phyloP scores from a whole-genome alignment of 129 eudicot species.

The Erigeron canadensis region DNA sequence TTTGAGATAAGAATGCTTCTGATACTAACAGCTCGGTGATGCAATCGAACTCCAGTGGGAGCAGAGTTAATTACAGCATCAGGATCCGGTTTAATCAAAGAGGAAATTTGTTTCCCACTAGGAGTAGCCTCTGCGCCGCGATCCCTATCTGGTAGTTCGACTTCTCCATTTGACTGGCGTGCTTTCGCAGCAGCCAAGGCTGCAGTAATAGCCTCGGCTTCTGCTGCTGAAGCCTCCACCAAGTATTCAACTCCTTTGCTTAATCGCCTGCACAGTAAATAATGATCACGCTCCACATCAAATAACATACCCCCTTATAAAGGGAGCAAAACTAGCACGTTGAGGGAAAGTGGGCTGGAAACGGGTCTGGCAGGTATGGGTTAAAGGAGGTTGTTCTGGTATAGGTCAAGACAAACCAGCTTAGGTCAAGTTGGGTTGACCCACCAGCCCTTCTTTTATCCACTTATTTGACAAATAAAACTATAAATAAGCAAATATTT shows the following conservation, averaged over 20 bases:
- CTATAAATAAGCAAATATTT: no score
- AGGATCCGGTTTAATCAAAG: constrained; percentile 69
- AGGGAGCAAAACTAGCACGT: not conserved
- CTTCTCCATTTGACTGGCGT: constrained; percentile 84
- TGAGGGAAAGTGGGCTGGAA: not conserved
- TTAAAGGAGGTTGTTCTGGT: not conserved
- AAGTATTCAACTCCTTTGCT: constrained; percentile 92
- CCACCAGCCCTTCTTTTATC: not conserved
- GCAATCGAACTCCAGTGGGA: constrained; percentile 85
- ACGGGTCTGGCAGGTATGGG: no score
- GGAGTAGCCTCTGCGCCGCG: constrained; percentile 93
- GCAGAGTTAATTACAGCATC: constrained; percentile 46
- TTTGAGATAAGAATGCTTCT: not conserved
- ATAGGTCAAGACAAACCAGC: not conserved
- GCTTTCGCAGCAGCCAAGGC: constrained; percentile 98
- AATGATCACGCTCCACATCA: constrained; percentile 9
- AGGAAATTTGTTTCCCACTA: constrained; percentile 70
- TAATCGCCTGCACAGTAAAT: constrained; percentile 45
- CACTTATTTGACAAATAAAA: no score
- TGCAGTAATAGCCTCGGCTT: constrained; percentile 92
- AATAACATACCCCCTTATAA: not conserved
- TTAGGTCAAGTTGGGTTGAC: not conserved
- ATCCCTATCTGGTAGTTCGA: constrained; percentile 90
- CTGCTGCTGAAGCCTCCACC: constrained; percentile 99
- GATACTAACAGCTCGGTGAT: constrained; percentile 94